Evolutionary conservation across 2,329 filamentous ascomycete species (phyloP).

Genomic region (Magnaporthiopsis rhizophila): DNA sequence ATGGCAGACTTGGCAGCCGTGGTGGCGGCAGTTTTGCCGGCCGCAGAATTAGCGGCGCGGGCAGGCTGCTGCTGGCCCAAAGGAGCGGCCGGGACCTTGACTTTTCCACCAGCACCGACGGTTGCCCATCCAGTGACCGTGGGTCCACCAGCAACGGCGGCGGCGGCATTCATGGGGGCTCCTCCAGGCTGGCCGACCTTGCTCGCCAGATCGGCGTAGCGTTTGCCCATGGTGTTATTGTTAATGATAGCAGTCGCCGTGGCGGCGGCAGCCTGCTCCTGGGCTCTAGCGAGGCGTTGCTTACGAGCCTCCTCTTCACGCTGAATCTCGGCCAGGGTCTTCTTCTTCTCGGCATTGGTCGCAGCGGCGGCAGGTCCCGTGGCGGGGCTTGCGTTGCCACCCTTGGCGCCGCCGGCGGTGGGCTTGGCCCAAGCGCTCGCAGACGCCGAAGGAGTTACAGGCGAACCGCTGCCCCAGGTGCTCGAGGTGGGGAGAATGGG

Average conservation of each 20-base stretch:
- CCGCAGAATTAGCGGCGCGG: conserved; percentile 36
- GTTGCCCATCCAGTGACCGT: conserved; percentile 74
- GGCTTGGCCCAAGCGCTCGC: conserved; percentile 66
- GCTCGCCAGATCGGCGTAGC: conserved; percentile 88
- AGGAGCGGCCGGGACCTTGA: conserved; percentile 63
- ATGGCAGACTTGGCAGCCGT: conserved; percentile 23
- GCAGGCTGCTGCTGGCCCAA: conserved; percentile 29
- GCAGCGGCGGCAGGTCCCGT: conserved; percentile 22
- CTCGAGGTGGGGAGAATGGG: conserved; percentile 80
- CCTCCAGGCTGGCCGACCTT: conserved; percentile 41
- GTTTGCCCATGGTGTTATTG: conserved; percentile 54
- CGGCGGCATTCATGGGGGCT: conserved; percentile 17
- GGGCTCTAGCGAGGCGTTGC: conserved; percentile 49
- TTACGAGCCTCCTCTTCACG: conserved; percentile 92
- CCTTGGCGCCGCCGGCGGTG: conserved; percentile 32
- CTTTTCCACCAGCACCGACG: conserved; percentile 87
- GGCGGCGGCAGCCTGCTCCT: conserved; percentile 36
- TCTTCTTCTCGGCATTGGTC: conserved; percentile 50
- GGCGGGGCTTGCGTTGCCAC: conserved; percentile 16
- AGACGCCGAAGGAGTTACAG: conserved; percentile 39
- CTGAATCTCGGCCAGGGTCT: conserved; percentile 92
- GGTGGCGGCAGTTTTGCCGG: conserved; percentile 31
- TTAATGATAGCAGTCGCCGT: conserved; percentile 25
- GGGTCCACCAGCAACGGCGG: conserved; percentile 38
- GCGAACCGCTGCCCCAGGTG: conserved; percentile 79